Evolutionary conservation across 2,329 filamentous ascomycete species (phyloP).

Genomic region (Fusarium annulatum): DNA sequence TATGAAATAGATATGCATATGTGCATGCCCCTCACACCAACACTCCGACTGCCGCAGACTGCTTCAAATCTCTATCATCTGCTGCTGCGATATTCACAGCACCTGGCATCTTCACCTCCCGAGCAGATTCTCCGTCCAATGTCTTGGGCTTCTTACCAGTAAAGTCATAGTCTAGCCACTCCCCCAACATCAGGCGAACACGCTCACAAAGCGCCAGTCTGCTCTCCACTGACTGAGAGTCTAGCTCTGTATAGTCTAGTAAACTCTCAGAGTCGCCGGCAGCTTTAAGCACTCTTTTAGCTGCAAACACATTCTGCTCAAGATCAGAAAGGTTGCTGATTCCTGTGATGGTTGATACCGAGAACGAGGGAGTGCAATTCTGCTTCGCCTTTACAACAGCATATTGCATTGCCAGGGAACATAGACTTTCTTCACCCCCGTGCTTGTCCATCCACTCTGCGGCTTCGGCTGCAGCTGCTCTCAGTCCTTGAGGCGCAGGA

Average conservation of each 20-base stretch:
- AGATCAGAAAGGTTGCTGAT: slow-evolving; percentile 1
- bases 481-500: not conserved
- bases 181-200: not conserved
- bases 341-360: not conserved
- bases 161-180: slow-evolving; percentile 12
- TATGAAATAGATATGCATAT: accelerated
- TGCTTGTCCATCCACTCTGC: not conserved
- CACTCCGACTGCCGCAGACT: not conserved
- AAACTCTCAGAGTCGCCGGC: accelerated
- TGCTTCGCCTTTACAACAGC: not conserved
- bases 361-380: not conserved
- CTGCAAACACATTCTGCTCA: not conserved
- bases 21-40: not conserved
- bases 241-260: not conserved
- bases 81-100: not conserved
- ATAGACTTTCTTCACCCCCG: not conserved
- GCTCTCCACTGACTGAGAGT: not conserved
- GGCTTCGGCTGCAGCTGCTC: not conserved
- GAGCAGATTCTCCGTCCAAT: accelerated
- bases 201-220: not conserved
- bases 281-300: not conserved
- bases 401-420: not conserved
- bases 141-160: not conserved
- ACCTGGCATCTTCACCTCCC: accelerated
- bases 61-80: not conserved